These are phyloP conservation scores for Vitellaria paradoxa DNA, from an alignment of 179 eudicot genomes.

Conservation along the genomic window DNA sequence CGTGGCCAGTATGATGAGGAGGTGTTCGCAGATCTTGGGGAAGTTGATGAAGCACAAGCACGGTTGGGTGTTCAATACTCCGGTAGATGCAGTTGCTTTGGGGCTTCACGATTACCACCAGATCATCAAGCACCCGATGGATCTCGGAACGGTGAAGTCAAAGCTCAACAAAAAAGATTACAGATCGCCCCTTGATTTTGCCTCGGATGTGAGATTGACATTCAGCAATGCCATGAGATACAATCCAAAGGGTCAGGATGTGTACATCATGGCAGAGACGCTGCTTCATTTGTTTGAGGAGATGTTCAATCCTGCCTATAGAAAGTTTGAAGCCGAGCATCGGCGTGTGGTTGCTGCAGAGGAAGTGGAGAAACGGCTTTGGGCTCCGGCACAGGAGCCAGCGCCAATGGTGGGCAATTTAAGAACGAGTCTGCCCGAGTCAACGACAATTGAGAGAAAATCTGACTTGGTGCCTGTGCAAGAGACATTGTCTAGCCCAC, in stretches of 20 bases:
- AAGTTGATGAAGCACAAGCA: constrained; percentile 59
- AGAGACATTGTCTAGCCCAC: constrained; percentile 8
- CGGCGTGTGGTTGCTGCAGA: constrained; percentile 2
- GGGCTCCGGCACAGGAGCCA: constrained; percentile 21
- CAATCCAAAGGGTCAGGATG: constrained; percentile 70
- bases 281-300: constrained; percentile 56
- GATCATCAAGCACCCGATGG: constrained; percentile 79
- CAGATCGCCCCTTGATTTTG: constrained; percentile 49
- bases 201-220: constrained; percentile 61
- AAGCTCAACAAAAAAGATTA: constrained; percentile 43
- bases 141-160: constrained; percentile 73
- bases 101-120: constrained; percentile 75
- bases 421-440: neutral
- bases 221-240: constrained; percentile 69
- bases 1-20: constrained; percentile 43
- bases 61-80: constrained; percentile 50
- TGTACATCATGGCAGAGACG: constrained; percentile 45
- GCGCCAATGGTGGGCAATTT: constrained; percentile 14
- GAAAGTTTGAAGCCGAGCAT: constrained; percentile 19
- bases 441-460: neutral
- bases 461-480: neutral
- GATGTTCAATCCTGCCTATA: constrained; percentile 42
- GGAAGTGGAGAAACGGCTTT: constrained; percentile 22
- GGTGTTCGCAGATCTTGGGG: constrained; percentile 46
- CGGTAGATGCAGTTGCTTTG: constrained; percentile 56